phyloP scores from a whole-genome alignment of 2,329 filamentous ascomycete genomes.

The Fusarium sp. region DNA sequence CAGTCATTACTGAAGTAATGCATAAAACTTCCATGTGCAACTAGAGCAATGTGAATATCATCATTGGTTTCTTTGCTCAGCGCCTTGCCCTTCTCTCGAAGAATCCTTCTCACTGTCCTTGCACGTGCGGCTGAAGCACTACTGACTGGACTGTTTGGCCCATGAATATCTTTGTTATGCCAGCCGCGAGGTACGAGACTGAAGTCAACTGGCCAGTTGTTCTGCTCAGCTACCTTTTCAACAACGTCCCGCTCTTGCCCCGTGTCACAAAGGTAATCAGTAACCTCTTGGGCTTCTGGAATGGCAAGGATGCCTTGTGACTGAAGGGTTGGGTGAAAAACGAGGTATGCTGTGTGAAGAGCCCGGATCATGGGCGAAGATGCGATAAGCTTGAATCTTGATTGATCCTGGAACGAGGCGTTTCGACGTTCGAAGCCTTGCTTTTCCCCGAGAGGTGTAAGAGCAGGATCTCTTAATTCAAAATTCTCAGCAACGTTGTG shows the following conservation, averaged over 20 bases:
- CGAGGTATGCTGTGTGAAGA: conserved; percentile 26
- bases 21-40: conserved; percentile 34
- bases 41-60: conserved; percentile 30
- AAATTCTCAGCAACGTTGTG: conserved; percentile 38
- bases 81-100: conserved; percentile 16
- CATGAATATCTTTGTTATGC: conserved; percentile 29
- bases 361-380: conserved; percentile 30
- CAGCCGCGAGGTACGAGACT: conserved; percentile 20
- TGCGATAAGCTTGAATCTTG: conserved; percentile 28
- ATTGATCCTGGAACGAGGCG: conserved; percentile 32
- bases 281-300: conserved; percentile 35
- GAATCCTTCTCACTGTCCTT: conserved; percentile 26
- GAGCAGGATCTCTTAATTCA: conserved; percentile 23
- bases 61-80: conserved; percentile 10
- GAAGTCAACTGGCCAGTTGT: conserved; percentile 31
- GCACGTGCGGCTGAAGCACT: conserved; percentile 24
- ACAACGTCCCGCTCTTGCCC: conserved; percentile 12
- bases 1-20: conserved; percentile 38
- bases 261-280: conserved; percentile 32
- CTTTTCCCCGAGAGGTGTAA: conserved; percentile 34
- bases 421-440: conserved; percentile 29
- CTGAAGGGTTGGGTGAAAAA: conserved; percentile 24
- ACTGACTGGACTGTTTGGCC: conserved; percentile 32
- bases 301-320: conserved; percentile 25
- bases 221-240: background rate